Evolutionary conservation across 2,329 filamentous ascomycete genomes (phyloP), one percentile per base, ranked within the genome.

Genomic region (Calonectria fujianensis): DNA sequence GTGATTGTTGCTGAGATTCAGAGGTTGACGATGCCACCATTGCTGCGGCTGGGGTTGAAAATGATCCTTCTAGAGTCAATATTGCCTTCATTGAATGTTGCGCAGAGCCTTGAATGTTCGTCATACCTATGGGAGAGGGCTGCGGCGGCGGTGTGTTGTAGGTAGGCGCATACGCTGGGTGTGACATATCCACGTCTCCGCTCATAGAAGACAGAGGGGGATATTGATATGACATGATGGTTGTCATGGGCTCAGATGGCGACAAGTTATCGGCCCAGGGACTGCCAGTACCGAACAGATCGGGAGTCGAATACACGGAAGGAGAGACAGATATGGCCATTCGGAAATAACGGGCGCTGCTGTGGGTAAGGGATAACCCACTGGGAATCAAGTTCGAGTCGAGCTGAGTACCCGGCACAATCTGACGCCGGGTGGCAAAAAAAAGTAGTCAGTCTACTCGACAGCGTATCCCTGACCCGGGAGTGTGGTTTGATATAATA

Each of bases 221-320:
- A 80, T 89, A 90, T 76, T 88, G 87, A 80, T 89, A 88, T 76
- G 89, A 85, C 88, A 90, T 89, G 77, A 73, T 67, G 37, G 64
- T 70, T 68, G 75, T 75, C 76, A 80, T 80, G 67, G 75, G 71
- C 67, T 48, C 61, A 32, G 74, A 32, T 27, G 39, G 70, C 50
- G 75, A 64, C 39, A 75, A 50, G 35, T 68, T 50, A 41, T 71
- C 70, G 65, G 72, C 69, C 78, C 71, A 77, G 35, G 65, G 45
- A 51, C 65, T 71, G 35, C 39, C 51, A 70, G 65, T 27, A 45
- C 74, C 71, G 50, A 74, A 74, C 20, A 66, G 63, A 24, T 73
- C 73, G n/a, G 65, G 24, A 51, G 76, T 76, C 61, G 74, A 75
- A 57, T 66, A 72, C 64, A 69, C 50, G 29, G 57, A 29, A n/a